phyloP scores from a whole-genome alignment of 331 rosid genomes.

The Quercus tomentella region DNA sequence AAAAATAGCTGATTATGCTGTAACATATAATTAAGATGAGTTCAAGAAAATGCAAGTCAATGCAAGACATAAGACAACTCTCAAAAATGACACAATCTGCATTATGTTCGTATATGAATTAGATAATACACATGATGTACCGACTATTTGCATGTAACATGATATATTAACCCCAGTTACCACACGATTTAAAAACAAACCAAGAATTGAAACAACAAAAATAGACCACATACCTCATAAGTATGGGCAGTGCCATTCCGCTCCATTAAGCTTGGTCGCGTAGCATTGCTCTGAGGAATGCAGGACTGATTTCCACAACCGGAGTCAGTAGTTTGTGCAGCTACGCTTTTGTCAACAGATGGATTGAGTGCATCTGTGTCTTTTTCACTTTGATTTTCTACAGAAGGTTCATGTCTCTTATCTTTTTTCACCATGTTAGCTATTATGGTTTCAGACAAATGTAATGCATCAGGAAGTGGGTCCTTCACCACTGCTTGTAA shows the following conservation, averaged over 20 bases:
- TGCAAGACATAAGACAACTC: not conserved
- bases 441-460: constrained; percentile 38
- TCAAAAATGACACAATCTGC: not conserved
- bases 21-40: no score
- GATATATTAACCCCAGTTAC: not conserved
- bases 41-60: not conserved
- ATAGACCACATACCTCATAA: constrained; percentile 51
- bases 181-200: constrained; percentile 7
- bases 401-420: constrained; percentile 17
- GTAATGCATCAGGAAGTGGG: constrained; percentile 75
- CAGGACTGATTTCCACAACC: constrained; percentile 24
- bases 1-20: not conserved
- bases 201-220: constrained; percentile 7
- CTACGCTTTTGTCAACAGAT: constrained; percentile 19
- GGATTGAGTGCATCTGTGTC: constrained; percentile 21
- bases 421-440: constrained; percentile 35
- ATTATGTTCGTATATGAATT: not conserved
- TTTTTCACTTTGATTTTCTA: constrained; percentile 26
- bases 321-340: constrained; percentile 31
- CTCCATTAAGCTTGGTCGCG: constrained; percentile 48
- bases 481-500: constrained; percentile 56
- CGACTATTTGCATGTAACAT: not conserved
- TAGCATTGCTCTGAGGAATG: constrained; percentile 19
- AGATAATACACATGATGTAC: not conserved
- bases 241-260: constrained; percentile 46